Evolutionary conservation across 2,329 filamentous ascomycete genomes (phyloP), one percentile per base, ranked within the genome.

Genomic region (Pseudocercospora vitis): DNA sequence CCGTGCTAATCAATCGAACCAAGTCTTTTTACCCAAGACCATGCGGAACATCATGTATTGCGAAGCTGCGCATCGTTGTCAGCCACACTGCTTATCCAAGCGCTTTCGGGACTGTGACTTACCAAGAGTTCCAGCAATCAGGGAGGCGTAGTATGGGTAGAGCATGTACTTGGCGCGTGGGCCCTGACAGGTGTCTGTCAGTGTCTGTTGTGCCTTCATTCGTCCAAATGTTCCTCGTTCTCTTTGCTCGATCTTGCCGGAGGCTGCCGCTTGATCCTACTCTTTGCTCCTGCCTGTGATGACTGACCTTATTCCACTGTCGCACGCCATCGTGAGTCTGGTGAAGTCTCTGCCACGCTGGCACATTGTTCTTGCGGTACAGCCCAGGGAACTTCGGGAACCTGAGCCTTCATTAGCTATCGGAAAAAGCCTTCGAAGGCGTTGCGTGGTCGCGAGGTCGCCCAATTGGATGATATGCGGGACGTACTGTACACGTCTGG

Each of bases 21-120:
- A 91, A 58, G 85, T 89, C 82, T 90, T 91, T 80, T 91, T 83
- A 68, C 88, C 88, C 32, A 85, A 70, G 61, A 88, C 76, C 77
- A 88, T 84, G 71, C 88, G 86, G 71, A 79, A 76, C 77, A 87
- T 85, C 77, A 85, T 86, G 78, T 88, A 92, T 74, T 89, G 76
- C 60, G 71, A 69, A 50, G 69, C 75, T 76, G 53, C 35, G 24
- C 29, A 8, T 18, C 23, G 21, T 31, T 16, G 26, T 29, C 52
- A 26, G 56, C 18, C 57, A 50, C 12, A 42, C n/a, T 7, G 16
- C 16, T 5, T 9, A 19, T 12, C 26, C n/a, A n/a, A n/a, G 4
- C 7, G 11, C 14, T 11, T n/a, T 24, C n/a, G 31, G 6, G 26
- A 14, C n/a, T 14, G n/a, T 3, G 64, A 78, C 84, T 68, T 77